These are phyloP conservation scores for Akanthomyces uredinophilus DNA, from an alignment of 2,329 filamentous ascomycete genomes.

Conservation along the genomic window DNA sequence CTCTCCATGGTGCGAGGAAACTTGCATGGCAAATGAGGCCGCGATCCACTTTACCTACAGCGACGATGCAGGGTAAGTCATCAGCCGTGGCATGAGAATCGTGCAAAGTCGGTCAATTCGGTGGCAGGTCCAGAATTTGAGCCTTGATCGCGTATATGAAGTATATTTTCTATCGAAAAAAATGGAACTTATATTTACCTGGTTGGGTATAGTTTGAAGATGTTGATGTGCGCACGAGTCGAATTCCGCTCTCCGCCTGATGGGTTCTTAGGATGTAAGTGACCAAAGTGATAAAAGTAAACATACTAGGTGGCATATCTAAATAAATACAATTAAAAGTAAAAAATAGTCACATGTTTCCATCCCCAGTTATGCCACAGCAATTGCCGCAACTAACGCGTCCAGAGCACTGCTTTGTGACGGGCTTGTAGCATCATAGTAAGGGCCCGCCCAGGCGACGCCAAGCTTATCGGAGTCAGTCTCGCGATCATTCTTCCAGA, in stretches of 20 bases:
- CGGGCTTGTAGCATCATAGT: slow-evolving; percentile 44
- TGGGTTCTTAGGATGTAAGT: too few species aligned
- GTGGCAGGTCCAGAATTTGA: background rate
- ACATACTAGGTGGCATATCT: too few species aligned
- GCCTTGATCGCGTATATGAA: too few species aligned
- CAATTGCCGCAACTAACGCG: slow-evolving; percentile 57
- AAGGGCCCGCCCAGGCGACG: slow-evolving; percentile 61
- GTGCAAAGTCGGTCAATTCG: background rate
- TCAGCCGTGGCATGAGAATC: background rate
- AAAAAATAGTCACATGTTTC: too few species aligned
- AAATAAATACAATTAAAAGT: background rate
- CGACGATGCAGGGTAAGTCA: background rate
- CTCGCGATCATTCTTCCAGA: slow-evolving; percentile 57
- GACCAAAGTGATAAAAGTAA: too few species aligned
- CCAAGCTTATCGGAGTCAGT: slow-evolving; percentile 45
- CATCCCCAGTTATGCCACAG: slow-evolving; percentile 25
- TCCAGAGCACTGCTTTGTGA: slow-evolving; percentile 64
- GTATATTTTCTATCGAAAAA: too few species aligned
- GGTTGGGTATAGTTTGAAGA: too few species aligned
- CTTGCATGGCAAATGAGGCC: background rate
- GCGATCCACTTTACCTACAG: background rate
- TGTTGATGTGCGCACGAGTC: too few species aligned
- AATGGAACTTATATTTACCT: too few species aligned
- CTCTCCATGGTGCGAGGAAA: background rate
- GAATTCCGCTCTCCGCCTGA: too few species aligned